Evolutionary conservation across 768 basidiomycete genomes (phyloP).

Genomic region (Pulveroboletus frians): DNA sequence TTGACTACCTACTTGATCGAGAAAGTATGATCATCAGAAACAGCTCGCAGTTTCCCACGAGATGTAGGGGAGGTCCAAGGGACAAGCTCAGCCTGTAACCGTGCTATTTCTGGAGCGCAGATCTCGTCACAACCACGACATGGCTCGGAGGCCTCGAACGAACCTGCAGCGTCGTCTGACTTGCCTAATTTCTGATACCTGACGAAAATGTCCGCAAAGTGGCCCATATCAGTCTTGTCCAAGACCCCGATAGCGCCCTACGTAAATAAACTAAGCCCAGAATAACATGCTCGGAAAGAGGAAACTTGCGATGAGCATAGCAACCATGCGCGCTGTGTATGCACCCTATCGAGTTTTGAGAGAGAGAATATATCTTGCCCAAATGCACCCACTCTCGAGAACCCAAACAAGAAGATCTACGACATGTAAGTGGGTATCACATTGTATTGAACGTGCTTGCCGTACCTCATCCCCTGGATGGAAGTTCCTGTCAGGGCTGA

Average conservation of each 20-base stretch:
- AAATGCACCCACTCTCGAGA: conserved; percentile 51
- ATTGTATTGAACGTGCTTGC: neutral
- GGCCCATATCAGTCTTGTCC: conserved; percentile 65
- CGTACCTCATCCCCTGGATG: conserved; percentile 65
- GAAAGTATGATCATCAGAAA: conserved; percentile 44
- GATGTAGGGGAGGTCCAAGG: conserved; percentile 52
- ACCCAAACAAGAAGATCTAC: conserved; percentile 74
- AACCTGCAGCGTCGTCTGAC: conserved; percentile 42
- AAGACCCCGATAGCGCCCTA: conserved; percentile 71
- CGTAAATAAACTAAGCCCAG: neutral
- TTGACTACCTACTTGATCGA: conserved; percentile 50
- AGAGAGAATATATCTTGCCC: no score
- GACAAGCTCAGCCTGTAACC: conserved; percentile 41
- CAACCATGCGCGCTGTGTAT: conserved; percentile 72
- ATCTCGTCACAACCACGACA: neutral
- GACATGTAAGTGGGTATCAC: conserved; percentile 4
- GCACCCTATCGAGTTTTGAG: conserved; percentile 47
- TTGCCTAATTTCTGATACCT: conserved; percentile 60
- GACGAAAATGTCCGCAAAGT: conserved; percentile 60
- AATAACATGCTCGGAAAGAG: neutral
- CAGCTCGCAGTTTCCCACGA: conserved; percentile 49
- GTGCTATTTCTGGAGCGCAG: conserved; percentile 36
- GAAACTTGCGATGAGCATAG: conserved; percentile 43
- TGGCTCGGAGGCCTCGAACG: neutral
- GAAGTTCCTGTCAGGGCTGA: conserved; percentile 49